These are phyloP conservation scores for Plasmodium reichenowi DNA, from an alignment of 169 alveolate species.

Conservation along the genomic window DNA sequence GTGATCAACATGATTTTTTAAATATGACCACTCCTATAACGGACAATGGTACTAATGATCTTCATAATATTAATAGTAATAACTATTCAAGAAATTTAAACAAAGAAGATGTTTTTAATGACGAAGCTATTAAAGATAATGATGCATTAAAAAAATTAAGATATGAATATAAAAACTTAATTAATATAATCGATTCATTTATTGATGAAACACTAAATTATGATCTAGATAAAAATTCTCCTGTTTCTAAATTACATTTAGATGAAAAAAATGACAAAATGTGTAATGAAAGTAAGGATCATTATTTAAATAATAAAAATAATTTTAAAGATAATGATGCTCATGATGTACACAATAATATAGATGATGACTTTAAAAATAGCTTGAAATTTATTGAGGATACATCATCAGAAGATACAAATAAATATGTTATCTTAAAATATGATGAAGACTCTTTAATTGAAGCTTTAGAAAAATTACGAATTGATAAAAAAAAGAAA, in stretches of 20 bases:
- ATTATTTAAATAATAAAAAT: neutral
- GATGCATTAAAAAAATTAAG: constrained; percentile 37
- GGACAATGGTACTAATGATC: no score
- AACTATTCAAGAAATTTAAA: no score
- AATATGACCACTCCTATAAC: no score
- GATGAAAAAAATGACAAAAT: neutral
- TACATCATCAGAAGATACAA: constrained; percentile 3
- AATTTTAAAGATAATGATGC: neutral
- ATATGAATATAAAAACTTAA: constrained; percentile 25
- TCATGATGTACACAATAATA: neutral
- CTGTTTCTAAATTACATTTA: neutral
- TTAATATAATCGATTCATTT: constrained; percentile 35
- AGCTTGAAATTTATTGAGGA: constrained; percentile 26
- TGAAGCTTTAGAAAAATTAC: constrained; percentile 46
- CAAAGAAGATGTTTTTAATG: neutral
- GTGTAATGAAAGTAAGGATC: neutral
- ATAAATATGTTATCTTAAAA: constrained; percentile 41
- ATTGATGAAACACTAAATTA: constrained; percentile 31
- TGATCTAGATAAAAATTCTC: neutral
- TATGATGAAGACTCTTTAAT: constrained; percentile 67
- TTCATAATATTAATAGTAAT: no score
- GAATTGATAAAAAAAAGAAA: constrained; percentile 45
- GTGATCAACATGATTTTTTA: no score
- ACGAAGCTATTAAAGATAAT: constrained; percentile 14
- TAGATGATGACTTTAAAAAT: neutral